phyloP scores from a whole-genome alignment of 176 grass and related monocot genomes.

The Carex pumila region DNA sequence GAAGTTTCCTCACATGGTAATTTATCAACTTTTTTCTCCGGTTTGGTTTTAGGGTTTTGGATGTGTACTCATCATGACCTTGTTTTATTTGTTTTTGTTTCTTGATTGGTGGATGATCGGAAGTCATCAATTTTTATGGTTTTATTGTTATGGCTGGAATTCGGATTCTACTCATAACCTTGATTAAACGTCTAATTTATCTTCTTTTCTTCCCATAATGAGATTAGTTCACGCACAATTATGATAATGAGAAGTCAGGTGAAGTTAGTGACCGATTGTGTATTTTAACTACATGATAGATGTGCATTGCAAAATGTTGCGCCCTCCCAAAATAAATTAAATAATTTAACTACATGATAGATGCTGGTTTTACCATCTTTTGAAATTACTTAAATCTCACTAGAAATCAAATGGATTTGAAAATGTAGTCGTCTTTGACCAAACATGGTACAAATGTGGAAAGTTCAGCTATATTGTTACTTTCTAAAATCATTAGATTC shows the following conservation, averaged over 20 bases:
- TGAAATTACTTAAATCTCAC: neutral
- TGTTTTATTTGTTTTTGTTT: neutral
- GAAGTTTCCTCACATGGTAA: slow-evolving; percentile 96
- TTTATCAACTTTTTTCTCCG: neutral
- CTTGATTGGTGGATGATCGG: neutral
- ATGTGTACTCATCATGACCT: neutral
- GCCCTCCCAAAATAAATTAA: neutral
- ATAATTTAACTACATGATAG: neutral
- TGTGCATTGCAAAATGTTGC: no score
- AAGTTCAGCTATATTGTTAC: neutral
- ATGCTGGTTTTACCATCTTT: neutral
- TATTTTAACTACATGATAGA: neutral
- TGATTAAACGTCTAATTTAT: neutral
- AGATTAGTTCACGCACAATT: neutral
- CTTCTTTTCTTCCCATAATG: neutral
- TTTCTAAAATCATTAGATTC: neutral
- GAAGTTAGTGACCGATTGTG: neutral
- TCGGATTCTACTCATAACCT: neutral
- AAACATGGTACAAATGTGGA: neutral
- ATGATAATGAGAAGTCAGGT: neutral
- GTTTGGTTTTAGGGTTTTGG: neutral
- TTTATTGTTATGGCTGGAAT: neutral
- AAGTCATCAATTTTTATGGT: neutral
- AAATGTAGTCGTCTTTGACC: neutral
- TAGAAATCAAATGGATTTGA: neutral